A percentile compares a stretch with the other conserved stretches of the same genome.
Conservation (phyloP, 2,329 filamentous ascomycete genomes). For the Botrytis tulipae region DNA sequence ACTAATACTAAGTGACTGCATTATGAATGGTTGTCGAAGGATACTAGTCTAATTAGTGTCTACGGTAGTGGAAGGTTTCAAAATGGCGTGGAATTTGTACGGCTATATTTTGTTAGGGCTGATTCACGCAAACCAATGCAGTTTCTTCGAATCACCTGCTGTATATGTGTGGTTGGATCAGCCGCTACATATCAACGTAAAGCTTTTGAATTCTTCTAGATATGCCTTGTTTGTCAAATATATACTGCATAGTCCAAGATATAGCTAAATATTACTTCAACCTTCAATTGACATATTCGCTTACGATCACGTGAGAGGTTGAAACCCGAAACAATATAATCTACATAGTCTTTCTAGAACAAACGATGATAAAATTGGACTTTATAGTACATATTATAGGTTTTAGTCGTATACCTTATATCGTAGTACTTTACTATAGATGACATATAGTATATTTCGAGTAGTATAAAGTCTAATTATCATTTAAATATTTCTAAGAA, state of each 20-base stretch:
- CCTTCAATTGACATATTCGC: background rate
- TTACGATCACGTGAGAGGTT: background rate
- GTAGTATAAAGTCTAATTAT: background rate
- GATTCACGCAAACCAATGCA: background rate
- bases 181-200: too few relatives aligned
- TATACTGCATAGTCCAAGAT: background rate
- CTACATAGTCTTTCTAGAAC: background rate
- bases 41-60: background rate
- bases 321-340: background rate
- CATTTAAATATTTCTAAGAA: too few relatives aligned
- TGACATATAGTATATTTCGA: background rate
- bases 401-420: background rate
- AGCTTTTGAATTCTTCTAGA: fast-evolving
- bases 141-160: background rate
- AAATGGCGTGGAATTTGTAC: fast-evolving
- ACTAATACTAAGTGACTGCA: background rate
- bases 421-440: background rate
- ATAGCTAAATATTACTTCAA: background rate
- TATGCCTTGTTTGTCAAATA: background rate
- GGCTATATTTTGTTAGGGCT: too few relatives aligned
- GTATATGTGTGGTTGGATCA: background rate
- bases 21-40: background rate
- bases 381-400: background rate
- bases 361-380: background rate
- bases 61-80: background rate